Percentiles rank a stretch among this genome's conserved stretches.
Conservation (phyloP, 2,329 filamentous ascomycete genomes). For the Sphaerulina musiva region DNA sequence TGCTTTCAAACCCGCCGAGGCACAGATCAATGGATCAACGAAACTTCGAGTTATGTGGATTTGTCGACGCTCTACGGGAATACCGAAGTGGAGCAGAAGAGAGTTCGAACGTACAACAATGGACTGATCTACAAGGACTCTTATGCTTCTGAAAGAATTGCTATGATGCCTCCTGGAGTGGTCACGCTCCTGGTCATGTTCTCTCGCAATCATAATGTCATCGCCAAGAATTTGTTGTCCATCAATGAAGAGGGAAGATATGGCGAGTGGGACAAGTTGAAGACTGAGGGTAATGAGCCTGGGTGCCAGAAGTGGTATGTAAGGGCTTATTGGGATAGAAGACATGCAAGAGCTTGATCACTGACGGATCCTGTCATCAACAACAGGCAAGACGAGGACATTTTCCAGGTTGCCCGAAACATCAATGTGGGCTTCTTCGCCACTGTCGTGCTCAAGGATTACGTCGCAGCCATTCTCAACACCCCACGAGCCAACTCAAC, state of each 20-base stretch:
- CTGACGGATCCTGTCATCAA: not conserved
- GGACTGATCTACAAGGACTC: slow-evolving; percentile 41
- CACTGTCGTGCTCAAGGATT: slow-evolving; percentile 42
- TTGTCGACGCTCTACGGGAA: slow-evolving; percentile 45
- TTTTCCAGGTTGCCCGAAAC: slow-evolving; percentile 44
- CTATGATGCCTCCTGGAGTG: slow-evolving; percentile 46
- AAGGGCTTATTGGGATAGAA: not conserved
- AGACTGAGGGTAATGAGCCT: slow-evolving; percentile 27
- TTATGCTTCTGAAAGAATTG: slow-evolving; percentile 42
- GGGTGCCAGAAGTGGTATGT: slow-evolving; percentile 34
- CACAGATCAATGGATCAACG: slow-evolving; percentile 40
- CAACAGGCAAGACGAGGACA: slow-evolving; percentile 42
- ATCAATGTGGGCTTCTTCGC: slow-evolving; percentile 46
- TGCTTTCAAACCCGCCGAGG: slow-evolving; percentile 41
- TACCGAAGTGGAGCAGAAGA: slow-evolving; percentile 38
- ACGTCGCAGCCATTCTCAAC: slow-evolving; percentile 44
- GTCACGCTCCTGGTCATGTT: slow-evolving; percentile 41
- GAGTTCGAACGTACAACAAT: slow-evolving; percentile 41
- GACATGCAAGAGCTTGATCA: not conserved
- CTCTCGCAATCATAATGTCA: slow-evolving; percentile 43
- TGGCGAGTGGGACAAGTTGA: slow-evolving; percentile 37
- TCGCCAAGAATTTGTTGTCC: slow-evolving; percentile 37
- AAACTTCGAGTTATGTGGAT: slow-evolving; percentile 45
- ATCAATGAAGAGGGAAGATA: slow-evolving; percentile 44
- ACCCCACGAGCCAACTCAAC: slow-evolving; percentile 41